phyloP scores from a whole-genome alignment of 495 filamentous ascomycete genomes.

The Talaromyces wortmannii region DNA sequence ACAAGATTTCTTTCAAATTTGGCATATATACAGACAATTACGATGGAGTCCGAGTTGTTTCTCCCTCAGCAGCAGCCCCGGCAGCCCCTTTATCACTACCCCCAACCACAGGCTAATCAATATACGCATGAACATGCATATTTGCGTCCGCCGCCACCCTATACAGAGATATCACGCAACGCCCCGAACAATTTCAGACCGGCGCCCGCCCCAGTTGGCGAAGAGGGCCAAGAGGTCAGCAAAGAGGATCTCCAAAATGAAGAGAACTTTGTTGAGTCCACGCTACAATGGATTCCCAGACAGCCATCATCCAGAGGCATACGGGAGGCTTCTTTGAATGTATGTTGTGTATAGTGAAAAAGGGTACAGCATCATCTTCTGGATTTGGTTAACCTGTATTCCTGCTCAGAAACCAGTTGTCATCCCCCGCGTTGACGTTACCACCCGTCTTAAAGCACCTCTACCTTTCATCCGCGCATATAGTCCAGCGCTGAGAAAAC shows the following conservation, averaged over 20 bases:
- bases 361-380: not conserved
- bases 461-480: constrained; percentile 8
- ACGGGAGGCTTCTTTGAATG: not conserved
- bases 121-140: too few relatives aligned
- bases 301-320: not conserved
- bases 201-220: not conserved
- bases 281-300: not conserved
- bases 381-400: not conserved
- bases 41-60: too few relatives aligned
- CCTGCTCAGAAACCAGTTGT: not conserved
- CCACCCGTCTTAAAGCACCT: not conserved
- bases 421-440: not conserved
- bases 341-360: not conserved
- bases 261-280: not conserved
- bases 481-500: not conserved
- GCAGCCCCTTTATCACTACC: too few relatives aligned
- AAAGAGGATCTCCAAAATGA: not conserved
- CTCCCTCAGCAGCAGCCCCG: too few relatives aligned
- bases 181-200: not conserved
- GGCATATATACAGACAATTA: too few relatives aligned
- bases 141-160: not conserved
- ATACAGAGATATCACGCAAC: not conserved
- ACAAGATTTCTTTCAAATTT: too few relatives aligned
- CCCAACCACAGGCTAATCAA: too few relatives aligned
- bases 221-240: not conserved